Base-by-base conservation (phyloP, 306 rosid genomes). In the Gastrolobium villosum region DNA sequence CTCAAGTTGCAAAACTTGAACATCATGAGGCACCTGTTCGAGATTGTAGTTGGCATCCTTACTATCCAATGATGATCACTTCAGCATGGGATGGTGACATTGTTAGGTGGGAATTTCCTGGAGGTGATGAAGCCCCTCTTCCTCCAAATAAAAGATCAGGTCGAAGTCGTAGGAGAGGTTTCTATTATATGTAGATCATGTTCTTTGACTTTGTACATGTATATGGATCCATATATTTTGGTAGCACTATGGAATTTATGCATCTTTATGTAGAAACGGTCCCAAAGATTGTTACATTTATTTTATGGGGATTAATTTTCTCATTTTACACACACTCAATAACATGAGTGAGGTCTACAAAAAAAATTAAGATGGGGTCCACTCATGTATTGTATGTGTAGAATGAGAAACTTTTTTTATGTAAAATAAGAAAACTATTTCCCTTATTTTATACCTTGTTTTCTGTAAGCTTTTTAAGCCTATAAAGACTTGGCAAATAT, bases 21-120 rank as follows among this genome's bases (percentile, higher is more conserved):
- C 85, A 87, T 83, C 91, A 87, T 9, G 81, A 69, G 10, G 86
- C 78, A 64, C 89, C 89, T 7, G 80, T 87, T 6, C 57, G 91
- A 77, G 91, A 87, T 57, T 87, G 89, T 72, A 87, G 87, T 48
- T 87, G 91, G 91, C 91, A 87, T 53, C 91, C 91, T 0, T 9
- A 15, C 41, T 83, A 85, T 81, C 91, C 91, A 7, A 77, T 83
- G 82, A 8, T 85, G 79, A 10, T 88, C 66, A 62, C 78, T 74
- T 88, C 91, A 0, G 76, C 87, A 2, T 88, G 91, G 89, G 91
- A 88, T 30, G 91, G 91, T 30, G 89, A 88, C 74, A 70, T 88
- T 63, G 86, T 78, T 39, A 77, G 79, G 37, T 88, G 91, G 91
- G 91, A 88, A 63, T 88, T 85, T 79, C 86, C 91, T 0, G 89